Evolutionary conservation across 1,284 basidiomycete genomes (phyloP).

Genomic region (Microbotryomycetes sp.): DNA sequence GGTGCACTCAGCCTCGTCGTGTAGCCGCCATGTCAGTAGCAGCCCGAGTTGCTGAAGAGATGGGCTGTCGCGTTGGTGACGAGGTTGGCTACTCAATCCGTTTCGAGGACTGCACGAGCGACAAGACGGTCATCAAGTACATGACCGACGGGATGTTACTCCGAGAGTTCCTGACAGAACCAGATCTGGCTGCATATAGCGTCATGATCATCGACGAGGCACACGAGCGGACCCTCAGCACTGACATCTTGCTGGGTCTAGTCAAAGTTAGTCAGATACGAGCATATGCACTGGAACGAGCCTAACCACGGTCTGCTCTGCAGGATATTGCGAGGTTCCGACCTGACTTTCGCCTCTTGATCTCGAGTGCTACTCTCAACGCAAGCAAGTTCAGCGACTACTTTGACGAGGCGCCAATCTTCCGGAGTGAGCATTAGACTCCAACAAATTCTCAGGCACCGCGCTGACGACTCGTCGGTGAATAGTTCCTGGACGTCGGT

Average conservation of each 20-base stretch:
- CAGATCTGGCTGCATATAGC: slow-evolving; percentile 84
- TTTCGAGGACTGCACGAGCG: slow-evolving; percentile 98
- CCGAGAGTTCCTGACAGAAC: slow-evolving; percentile 90
- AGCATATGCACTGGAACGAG: slow-evolving; percentile 23
- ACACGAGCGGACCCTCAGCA: slow-evolving; percentile 89
- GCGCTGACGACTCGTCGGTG: not conserved
- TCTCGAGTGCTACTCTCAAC: slow-evolving; percentile 94
- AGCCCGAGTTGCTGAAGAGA: slow-evolving; percentile 96
- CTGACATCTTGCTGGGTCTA: slow-evolving; percentile 91
- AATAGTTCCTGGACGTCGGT: slow-evolving; percentile 79
- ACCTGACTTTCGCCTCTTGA: slow-evolving; percentile 81
- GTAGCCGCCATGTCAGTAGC: slow-evolving; percentile 99
- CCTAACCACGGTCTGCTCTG: slow-evolving; percentile 5
- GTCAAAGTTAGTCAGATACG: slow-evolving; percentile 68
- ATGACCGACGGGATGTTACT: slow-evolving; percentile 98
- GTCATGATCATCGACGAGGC: slow-evolving; percentile 94
- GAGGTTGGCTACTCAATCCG: slow-evolving; percentile 99
- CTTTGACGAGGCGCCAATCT: slow-evolving; percentile 89
- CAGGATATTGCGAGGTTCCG: slow-evolving; percentile 95
- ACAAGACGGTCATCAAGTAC: slow-evolving; percentile 85
- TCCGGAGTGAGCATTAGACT: slow-evolving; percentile 67
- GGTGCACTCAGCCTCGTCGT: slow-evolving; percentile 96
- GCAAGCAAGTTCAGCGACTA: slow-evolving; percentile 83
- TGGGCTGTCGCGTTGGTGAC: slow-evolving; percentile 91
- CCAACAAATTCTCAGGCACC: too few species aligned